Conservation (phyloP, 768 basidiomycete species). For the Kwoniella sp. region DNA sequence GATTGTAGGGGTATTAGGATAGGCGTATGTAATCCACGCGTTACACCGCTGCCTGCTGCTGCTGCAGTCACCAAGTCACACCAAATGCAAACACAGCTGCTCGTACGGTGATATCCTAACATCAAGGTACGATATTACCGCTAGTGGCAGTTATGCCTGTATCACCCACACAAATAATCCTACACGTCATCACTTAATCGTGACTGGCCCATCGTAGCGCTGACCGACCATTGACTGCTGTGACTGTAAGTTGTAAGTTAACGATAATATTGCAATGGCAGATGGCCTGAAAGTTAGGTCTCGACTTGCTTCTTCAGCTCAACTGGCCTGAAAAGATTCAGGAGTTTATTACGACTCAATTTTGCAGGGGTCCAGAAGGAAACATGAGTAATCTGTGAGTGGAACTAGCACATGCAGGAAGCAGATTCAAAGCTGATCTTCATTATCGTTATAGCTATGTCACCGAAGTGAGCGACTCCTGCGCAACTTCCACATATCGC, state of each 20-base stretch:
- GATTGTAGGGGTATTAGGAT: background rate
- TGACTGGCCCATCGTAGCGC: too few species aligned
- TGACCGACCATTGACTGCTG: too few species aligned
- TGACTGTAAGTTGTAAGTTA: too few species aligned
- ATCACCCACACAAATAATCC: background rate
- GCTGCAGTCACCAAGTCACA: too few species aligned
- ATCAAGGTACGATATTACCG: background rate
- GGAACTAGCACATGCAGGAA: background rate
- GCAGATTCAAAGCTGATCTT: constrained; percentile 1
- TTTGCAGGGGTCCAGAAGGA: background rate
- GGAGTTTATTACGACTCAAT: too few species aligned
- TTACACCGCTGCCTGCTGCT: too few species aligned
- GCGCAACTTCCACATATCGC: constrained; percentile 1
- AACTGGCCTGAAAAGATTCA: too few species aligned
- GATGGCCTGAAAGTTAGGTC: background rate
- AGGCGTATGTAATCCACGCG: background rate
- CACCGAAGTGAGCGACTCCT: constrained; percentile 40
- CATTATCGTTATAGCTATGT: constrained; percentile 35
- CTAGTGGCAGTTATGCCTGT: background rate
- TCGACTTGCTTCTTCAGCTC: background rate
- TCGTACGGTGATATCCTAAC: too few species aligned
- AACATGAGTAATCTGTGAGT: constrained; percentile 52
- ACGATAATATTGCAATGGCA: background rate
- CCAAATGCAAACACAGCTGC: too few species aligned
- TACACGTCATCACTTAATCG: constrained; percentile 1